phyloP scores from a whole-genome alignment of 2,329 filamentous ascomycete genomes.

The Diplodia scrobiculata region DNA sequence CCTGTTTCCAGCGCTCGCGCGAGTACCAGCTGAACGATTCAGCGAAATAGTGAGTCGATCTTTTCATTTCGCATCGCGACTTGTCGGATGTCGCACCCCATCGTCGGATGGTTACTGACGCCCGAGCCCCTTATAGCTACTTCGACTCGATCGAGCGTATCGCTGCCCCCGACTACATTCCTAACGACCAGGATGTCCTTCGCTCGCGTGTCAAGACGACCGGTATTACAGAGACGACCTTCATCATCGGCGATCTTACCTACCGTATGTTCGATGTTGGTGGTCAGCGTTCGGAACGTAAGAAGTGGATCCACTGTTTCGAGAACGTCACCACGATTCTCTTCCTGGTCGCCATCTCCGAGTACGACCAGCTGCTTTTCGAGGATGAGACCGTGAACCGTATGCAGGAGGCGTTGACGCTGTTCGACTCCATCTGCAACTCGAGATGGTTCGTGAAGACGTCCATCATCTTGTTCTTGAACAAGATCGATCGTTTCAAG shows the following conservation, averaged over 20 bases:
- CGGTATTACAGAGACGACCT: slow-evolving; percentile 94
- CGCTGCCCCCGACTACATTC: slow-evolving; percentile 86
- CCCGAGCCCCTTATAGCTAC: slow-evolving; percentile 62
- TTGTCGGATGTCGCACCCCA: neutral
- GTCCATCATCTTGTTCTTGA: slow-evolving; percentile 71
- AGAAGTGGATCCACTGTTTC: slow-evolving; percentile 99
- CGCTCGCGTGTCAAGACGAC: slow-evolving; percentile 97
- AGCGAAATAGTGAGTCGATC: slow-evolving; percentile 78
- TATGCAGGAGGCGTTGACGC: slow-evolving; percentile 71
- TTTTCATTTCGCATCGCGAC: slow-evolving; percentile 8
- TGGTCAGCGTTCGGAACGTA: slow-evolving; percentile 91
- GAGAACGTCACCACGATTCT: slow-evolving; percentile 97
- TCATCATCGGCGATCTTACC: slow-evolving; percentile 90
- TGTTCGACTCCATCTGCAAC: slow-evolving; percentile 74
- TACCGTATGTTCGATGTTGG: slow-evolving; percentile 98
- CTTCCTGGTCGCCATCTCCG: slow-evolving; percentile 94
- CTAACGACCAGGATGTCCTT: slow-evolving; percentile 92
- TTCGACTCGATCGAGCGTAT: slow-evolving; percentile 95
- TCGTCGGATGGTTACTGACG: neutral
- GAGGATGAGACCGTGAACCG: slow-evolving; percentile 87
- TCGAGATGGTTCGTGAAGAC: slow-evolving; percentile 73
- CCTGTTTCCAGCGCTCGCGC: slow-evolving; percentile 92
- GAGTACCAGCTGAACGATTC: slow-evolving; percentile 98
- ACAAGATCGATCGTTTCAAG: slow-evolving; percentile 76
- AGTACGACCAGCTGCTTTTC: slow-evolving; percentile 94